A percentile compares a stretch with the other conserved stretches of the same genome.
Evolutionary conservation across 495 filamentous ascomycete genomes (phyloP).

Genomic region (Annulohypoxylon stygium): DNA sequence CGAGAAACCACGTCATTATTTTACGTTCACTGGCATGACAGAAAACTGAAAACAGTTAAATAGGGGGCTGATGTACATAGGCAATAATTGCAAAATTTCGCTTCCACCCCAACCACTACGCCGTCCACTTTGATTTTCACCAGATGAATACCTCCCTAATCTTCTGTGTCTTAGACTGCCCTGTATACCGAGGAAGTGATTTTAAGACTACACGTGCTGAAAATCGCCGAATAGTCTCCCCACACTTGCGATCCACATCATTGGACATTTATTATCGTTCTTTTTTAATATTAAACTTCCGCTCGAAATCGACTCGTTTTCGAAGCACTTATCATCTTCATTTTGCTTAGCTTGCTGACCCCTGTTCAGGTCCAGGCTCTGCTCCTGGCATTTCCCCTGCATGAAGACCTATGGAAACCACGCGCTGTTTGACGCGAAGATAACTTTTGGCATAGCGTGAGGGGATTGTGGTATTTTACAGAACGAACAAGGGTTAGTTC

Average conservation of each 20-base stretch:
- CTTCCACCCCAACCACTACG: background rate
- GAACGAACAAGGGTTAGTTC: constrained; percentile 2
- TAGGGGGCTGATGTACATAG: background rate
- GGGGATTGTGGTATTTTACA: constrained; percentile 22
- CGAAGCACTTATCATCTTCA: constrained; percentile 10
- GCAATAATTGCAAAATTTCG: background rate
- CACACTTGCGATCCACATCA: background rate
- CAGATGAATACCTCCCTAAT: background rate
- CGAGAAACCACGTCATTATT: constrained; percentile 12
- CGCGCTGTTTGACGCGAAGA: constrained; percentile 14
- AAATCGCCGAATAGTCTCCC: background rate
- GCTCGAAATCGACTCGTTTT: background rate
- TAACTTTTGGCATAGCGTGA: constrained; percentile 27
- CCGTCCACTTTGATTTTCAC: constrained; percentile 1
- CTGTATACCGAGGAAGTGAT: constrained; percentile 1
- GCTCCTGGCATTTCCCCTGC: constrained; percentile 16
- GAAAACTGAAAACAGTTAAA: background rate
- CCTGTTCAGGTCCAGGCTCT: constrained; percentile 2
- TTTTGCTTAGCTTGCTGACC: background rate
- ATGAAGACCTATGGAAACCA: constrained; percentile 20
- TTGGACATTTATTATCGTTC: background rate
- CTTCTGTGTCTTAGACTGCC: background rate
- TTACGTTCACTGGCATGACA: background rate
- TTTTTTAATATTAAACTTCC: constrained; percentile 10
- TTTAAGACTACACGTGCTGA: constrained; percentile 1